These are phyloP conservation scores for Epipyxis sp. DNA, from an alignment of 108 stramenopile genomes.

Conservation along the genomic window DNA sequence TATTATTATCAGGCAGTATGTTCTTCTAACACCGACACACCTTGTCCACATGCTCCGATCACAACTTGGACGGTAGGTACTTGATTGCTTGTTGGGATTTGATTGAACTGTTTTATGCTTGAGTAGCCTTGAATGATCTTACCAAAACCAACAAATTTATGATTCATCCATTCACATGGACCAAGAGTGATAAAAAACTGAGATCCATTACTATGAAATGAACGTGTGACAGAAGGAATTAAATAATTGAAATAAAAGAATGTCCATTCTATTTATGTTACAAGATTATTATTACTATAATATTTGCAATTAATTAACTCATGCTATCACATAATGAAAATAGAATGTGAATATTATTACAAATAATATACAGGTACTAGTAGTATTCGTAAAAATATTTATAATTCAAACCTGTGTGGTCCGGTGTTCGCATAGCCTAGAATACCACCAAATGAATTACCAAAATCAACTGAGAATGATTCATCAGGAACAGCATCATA, in stretches of 20 bases:
- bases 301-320: too few relatives aligned
- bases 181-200: constrained; percentile 32
- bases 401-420: too few relatives aligned
- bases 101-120: not conserved
- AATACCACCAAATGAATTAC: constrained; percentile 3
- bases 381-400: too few relatives aligned
- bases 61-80: not conserved
- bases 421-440: constrained; percentile 23
- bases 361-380: too few relatives aligned
- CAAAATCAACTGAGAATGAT: constrained; percentile 23
- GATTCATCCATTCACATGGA: constrained; percentile 21
- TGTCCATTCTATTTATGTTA: too few relatives aligned
- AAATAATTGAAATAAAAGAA: too few relatives aligned
- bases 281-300: too few relatives aligned
- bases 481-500: constrained; percentile 7
- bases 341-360: too few relatives aligned
- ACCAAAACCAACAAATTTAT: constrained; percentile 24
- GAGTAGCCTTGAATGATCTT: constrained; percentile 11
- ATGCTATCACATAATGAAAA: too few relatives aligned
- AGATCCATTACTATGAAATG: constrained; percentile 17
- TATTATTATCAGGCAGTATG: too few relatives aligned
- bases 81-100: not conserved
- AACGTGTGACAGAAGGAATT: too few relatives aligned
- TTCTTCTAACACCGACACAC: too few relatives aligned
- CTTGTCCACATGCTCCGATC: not conserved